phyloP scores from a whole-genome alignment of 2,329 filamentous ascomycete species.

The Onygenales sp. region DNA sequence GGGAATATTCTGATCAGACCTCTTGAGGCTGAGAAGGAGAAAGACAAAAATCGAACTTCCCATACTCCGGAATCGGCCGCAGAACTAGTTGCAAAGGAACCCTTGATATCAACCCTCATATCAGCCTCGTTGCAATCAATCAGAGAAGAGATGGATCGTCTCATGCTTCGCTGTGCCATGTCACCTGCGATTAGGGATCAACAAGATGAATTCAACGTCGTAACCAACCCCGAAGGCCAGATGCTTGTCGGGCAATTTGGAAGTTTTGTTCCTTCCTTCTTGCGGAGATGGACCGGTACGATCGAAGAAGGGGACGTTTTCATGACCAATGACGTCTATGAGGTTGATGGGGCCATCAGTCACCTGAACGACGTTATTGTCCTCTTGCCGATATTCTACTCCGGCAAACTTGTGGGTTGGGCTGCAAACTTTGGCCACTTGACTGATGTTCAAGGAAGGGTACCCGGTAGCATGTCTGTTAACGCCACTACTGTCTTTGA shows the following conservation, averaged over 20 bases:
- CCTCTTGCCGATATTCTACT: slow-evolving; percentile 38
- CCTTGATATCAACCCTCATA: slow-evolving; percentile 37
- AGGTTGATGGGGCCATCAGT: slow-evolving; percentile 40
- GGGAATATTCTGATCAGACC: slow-evolving; percentile 39
- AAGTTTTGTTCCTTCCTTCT: slow-evolving; percentile 40
- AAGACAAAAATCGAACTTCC: slow-evolving; percentile 22
- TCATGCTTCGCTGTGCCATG: slow-evolving; percentile 44
- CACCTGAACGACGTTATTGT: slow-evolving; percentile 44
- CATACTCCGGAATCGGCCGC: slow-evolving; percentile 27
- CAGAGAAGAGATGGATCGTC: slow-evolving; percentile 41
- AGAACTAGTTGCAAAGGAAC: slow-evolving; percentile 25
- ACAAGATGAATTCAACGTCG: slow-evolving; percentile 46
- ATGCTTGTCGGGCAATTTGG: slow-evolving; percentile 46
- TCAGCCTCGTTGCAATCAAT: slow-evolving; percentile 37
- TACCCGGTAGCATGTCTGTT: slow-evolving; percentile 43
- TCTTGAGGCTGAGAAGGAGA: slow-evolving; percentile 14
- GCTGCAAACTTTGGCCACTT: slow-evolving; percentile 44
- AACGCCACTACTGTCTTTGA: slow-evolving; percentile 29
- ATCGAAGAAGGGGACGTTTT: slow-evolving; percentile 43
- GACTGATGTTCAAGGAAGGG: slow-evolving; percentile 38
- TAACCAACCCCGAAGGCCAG: slow-evolving; percentile 38
- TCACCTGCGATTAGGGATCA: slow-evolving; percentile 43
- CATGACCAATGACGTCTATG: slow-evolving; percentile 43
- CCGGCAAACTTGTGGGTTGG: slow-evolving; percentile 38
- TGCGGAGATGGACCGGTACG: slow-evolving; percentile 38